phyloP scores from a whole-genome alignment of 2,329 filamentous ascomycete genomes.

The Monosporascus cannonballus region DNA sequence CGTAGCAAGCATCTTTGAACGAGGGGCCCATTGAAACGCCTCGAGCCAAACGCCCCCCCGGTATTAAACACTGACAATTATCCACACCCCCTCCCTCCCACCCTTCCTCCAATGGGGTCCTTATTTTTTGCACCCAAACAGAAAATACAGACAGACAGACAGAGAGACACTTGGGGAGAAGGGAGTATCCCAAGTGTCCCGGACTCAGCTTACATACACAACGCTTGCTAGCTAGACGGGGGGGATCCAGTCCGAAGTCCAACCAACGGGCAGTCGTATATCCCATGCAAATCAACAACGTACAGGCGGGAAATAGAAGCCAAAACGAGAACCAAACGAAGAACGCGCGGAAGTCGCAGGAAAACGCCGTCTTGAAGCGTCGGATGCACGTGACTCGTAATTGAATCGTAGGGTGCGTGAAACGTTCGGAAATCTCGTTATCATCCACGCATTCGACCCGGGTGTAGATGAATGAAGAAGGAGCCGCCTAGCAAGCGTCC shows the following conservation, averaged over 20 bases:
- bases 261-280: not conserved
- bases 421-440: not conserved
- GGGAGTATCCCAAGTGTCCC: no score
- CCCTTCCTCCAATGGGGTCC: not conserved
- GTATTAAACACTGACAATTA: not conserved
- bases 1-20: not conserved
- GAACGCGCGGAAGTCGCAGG: not conserved
- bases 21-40: not conserved
- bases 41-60: not conserved
- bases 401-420: not conserved
- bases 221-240: not conserved
- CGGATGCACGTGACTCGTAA: not conserved
- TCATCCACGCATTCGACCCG: not conserved
- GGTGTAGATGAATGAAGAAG: not conserved
- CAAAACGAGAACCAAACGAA: not conserved
- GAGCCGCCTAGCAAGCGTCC: constrained; percentile 43
- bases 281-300: not conserved
- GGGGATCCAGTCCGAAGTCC: not conserved
- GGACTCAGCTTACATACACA: no score
- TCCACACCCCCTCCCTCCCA: not conserved
- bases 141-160: no score
- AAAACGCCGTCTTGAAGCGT: no score
- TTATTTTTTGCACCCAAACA: no score
- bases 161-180: no score
- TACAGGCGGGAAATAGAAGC: not conserved